phyloP scores from a whole-genome alignment of 2,329 filamentous ascomycete species.

The Cordyceps tenuipes region DNA sequence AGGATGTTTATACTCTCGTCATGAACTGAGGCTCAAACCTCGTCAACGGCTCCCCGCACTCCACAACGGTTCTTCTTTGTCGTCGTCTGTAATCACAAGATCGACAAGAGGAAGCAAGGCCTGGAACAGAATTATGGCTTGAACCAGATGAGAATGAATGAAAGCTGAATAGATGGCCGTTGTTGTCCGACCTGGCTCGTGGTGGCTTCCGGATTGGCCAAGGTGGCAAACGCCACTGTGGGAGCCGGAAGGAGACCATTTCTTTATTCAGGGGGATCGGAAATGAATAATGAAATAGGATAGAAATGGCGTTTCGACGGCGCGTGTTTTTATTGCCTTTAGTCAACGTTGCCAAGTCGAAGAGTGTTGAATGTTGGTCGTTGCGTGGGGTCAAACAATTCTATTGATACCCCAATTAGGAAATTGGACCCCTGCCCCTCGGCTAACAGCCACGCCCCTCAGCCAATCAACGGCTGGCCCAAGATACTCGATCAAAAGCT shows the following conservation, averaged over 20 bases:
- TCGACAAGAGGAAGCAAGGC: no score
- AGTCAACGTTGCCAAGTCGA: neutral
- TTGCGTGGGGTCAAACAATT: neutral
- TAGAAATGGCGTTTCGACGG: neutral
- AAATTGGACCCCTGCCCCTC: slow-evolving; percentile 1
- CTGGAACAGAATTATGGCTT: no score
- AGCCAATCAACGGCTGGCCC: neutral
- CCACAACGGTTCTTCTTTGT: neutral
- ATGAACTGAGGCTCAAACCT: neutral
- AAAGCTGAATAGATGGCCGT: neutral
- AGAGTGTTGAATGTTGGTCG: neutral
- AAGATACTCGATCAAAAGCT: neutral
- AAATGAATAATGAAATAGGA: no score
- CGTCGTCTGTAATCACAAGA: no score
- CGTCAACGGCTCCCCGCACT: neutral
- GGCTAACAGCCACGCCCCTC: neutral
- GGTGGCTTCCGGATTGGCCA: no score
- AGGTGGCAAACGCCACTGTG: no score
- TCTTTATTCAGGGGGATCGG: no score
- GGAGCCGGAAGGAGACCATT: no score
- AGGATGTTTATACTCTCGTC: neutral
- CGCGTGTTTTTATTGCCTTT: no score
- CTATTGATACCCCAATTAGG: slow-evolving; percentile 13
- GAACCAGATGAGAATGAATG: no score
- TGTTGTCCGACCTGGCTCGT: no score